These are phyloP conservation scores for Neonectria magnoliae DNA, from an alignment of 2,329 filamentous ascomycete species.

Conservation along the genomic window DNA sequence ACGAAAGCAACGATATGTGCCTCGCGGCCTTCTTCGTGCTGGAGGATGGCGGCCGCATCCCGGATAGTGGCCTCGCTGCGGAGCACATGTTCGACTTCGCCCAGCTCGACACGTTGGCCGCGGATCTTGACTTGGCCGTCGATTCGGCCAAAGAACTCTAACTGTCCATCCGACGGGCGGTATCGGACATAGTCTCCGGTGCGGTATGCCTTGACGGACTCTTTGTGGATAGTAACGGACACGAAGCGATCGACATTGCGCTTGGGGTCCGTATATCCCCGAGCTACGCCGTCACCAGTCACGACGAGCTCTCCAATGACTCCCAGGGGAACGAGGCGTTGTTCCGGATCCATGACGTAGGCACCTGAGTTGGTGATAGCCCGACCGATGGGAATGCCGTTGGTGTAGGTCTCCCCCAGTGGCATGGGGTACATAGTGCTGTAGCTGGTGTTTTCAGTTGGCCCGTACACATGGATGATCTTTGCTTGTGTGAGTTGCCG, in stretches of 20 bases:
- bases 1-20: background rate
- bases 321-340: slow-evolving; percentile 37
- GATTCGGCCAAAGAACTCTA: slow-evolving; percentile 32
- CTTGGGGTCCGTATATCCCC: background rate
- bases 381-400: slow-evolving; percentile 34
- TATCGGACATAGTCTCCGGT: slow-evolving; percentile 31
- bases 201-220: slow-evolving; percentile 16
- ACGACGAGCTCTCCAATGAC: slow-evolving; percentile 44
- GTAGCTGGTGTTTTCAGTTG: slow-evolving; percentile 29
- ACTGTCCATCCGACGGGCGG: slow-evolving; percentile 20
- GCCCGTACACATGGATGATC: slow-evolving; percentile 27
- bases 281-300: slow-evolving; percentile 30
- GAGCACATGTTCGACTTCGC: slow-evolving; percentile 30
- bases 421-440: slow-evolving; percentile 15
- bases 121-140: slow-evolving; percentile 37
- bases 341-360: slow-evolving; percentile 37
- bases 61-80: background rate
- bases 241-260: background rate
- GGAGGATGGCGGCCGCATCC: background rate
- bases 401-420: slow-evolving; percentile 4
- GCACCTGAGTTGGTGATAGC: slow-evolving; percentile 35
- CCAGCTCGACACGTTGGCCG: slow-evolving; percentile 36
- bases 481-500: background rate
- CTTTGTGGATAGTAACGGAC: background rate
- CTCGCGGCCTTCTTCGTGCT: background rate